A percentile compares a stretch with the other conserved stretches of the same genome.
Evolutionary conservation across 164 flowering plant species (phyloP).

Genomic region (Buxus sempervirens): DNA sequence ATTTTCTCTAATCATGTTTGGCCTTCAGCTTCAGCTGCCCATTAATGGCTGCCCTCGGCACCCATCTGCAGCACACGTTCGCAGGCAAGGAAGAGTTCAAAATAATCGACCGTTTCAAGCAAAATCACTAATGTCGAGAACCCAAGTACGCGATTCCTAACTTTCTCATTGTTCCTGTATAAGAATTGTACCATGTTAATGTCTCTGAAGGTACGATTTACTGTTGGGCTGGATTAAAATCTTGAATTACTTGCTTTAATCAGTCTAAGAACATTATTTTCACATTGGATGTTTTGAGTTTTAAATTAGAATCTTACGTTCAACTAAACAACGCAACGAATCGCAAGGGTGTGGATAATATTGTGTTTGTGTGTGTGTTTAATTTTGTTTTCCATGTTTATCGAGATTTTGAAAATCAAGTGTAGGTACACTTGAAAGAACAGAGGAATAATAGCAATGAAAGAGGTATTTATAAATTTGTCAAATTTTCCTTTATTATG

Average conservation of each 20-base stretch:
- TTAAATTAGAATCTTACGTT: neutral
- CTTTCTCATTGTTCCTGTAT: too few species aligned
- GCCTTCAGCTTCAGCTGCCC: slow-evolving; percentile 27
- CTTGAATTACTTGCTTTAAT: neutral
- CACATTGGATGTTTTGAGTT: neutral
- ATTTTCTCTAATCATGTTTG: slow-evolving; percentile 13
- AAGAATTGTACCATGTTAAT: too few species aligned
- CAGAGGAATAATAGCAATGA: too few species aligned
- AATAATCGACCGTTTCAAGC: slow-evolving; percentile 26
- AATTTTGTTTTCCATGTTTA: too few species aligned
- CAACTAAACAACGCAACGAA: too few species aligned
- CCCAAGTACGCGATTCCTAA: slow-evolving; percentile 41
- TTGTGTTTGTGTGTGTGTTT: too few species aligned
- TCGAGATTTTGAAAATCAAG: neutral
- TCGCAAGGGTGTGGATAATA: too few species aligned
- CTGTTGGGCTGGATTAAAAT: neutral
- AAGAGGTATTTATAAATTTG: too few species aligned
- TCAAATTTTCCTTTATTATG: too few species aligned
- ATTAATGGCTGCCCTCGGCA: slow-evolving; percentile 19
- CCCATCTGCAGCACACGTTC: slow-evolving; percentile 20
- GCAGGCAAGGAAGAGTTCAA: slow-evolving; percentile 13
- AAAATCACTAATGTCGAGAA: slow-evolving; percentile 48
- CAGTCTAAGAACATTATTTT: neutral
- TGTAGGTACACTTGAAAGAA: too few species aligned
- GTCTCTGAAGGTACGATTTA: neutral